Evolutionary conservation across 2,329 filamentous ascomycete genomes (phyloP).

Genomic region (Microcera coccophila): DNA sequence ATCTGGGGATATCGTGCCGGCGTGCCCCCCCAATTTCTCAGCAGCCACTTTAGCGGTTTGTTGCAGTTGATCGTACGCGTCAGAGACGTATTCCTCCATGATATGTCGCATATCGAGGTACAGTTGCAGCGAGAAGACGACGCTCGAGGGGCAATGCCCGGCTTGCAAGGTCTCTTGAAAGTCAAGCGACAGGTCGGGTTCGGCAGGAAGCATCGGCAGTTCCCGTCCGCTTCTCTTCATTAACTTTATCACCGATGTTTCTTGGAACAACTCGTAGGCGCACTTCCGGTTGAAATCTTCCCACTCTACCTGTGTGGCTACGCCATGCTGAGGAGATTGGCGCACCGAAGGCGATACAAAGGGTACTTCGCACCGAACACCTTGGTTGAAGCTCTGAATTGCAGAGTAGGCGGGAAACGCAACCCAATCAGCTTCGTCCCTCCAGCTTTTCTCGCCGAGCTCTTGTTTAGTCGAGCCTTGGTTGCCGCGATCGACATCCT

Average conservation of each 20-base stretch:
- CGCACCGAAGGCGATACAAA: neutral
- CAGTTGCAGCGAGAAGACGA: neutral
- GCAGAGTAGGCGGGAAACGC: neutral
- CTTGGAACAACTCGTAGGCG: neutral
- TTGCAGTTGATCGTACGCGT: neutral
- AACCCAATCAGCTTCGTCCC: neutral
- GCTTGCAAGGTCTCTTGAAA: neutral
- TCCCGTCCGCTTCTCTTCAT: neutral
- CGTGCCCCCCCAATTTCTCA: neutral
- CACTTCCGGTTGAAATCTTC: neutral
- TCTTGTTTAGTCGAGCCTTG: neutral
- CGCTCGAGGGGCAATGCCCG: neutral
- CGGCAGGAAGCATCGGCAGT: neutral
- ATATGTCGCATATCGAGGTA: neutral
- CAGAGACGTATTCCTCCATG: neutral
- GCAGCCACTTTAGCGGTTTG: neutral
- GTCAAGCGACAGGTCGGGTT: neutral
- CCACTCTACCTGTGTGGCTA: neutral
- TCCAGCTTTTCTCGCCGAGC: neutral
- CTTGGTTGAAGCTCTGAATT: neutral
- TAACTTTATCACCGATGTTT: neutral
- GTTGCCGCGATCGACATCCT: neutral
- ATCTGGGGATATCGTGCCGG: neutral
- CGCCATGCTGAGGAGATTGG: neutral
- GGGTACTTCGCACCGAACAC: neutral